Base-by-base conservation (phyloP, 148 eudicot genomes). In the Heliosperma pusillum region DNA sequence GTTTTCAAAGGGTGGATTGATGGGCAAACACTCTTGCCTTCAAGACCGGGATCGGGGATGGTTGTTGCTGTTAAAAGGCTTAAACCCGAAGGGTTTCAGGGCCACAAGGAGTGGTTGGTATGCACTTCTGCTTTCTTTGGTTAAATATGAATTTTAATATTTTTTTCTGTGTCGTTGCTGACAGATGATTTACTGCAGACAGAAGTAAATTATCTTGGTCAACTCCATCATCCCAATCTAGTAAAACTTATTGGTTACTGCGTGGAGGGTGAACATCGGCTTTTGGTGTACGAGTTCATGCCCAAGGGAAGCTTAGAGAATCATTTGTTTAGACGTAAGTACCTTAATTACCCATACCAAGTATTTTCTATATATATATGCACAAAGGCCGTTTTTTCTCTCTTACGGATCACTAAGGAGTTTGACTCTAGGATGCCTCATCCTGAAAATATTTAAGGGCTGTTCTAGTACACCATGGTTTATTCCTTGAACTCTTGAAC, bases 101-200 rank as follows among this genome's bases (percentile, higher is more conserved):
- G 97, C 62, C 97, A 92, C 82, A 88, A 84, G 70, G 97, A 92
- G 89, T 92, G 97, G 97, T 78, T 92, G 90, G 97, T 92, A 87
- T 21, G 94, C 77, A 25, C 76, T 36, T 69, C 15, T 16, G 0
- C 64, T 62, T 44, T 62, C 22, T 22, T 30, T 7, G 6, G 5
- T n/a, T 66, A 36, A 5, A 36, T 36, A 36, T 16, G 13, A 7
- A 27, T 19, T 50, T 65, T 58, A 12, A 61, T 19, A 10, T 66
- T 19, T 44, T 72, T 55, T 69, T n/a, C 55, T 50, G 55, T 17
- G 3, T 66, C 17, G 45, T 72, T 55, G 44, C 77, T 85, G 66
- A 76, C 53, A 42, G 44, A 9, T 36, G 45, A 40, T 75, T 50
- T 11, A 73, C 72, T 86, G 78, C 92, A 92, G 97, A 87, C 92